Evolutionary conservation across 2,329 filamentous ascomycete genomes (phyloP).

Genomic region (Aureobasidium lini): DNA sequence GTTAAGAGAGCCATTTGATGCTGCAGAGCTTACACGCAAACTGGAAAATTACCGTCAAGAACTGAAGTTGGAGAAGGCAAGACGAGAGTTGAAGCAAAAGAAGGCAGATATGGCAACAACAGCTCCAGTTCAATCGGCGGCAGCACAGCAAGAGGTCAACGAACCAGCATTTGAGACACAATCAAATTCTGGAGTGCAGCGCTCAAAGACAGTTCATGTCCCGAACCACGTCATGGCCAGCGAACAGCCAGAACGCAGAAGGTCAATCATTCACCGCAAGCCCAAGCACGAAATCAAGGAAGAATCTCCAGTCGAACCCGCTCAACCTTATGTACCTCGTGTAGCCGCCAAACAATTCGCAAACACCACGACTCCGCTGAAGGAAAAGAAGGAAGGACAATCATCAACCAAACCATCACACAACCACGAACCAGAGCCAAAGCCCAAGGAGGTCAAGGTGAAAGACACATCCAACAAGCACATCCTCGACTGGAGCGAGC

Average conservation of each 20-base stretch:
- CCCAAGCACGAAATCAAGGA: slow-evolving; percentile 3
- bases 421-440: background rate
- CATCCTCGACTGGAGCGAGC: slow-evolving; percentile 10
- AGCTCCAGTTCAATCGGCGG: background rate
- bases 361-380: background rate
- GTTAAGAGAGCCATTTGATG: slow-evolving; percentile 14
- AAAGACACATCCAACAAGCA: slow-evolving; percentile 3
- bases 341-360: slow-evolving; percentile 12
- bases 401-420: background rate
- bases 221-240: background rate
- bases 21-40: slow-evolving; percentile 15
- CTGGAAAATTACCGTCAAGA: slow-evolving; percentile 16
- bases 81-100: slow-evolving; percentile 5
- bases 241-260: background rate
- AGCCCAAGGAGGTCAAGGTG: background rate
- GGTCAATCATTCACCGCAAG: slow-evolving; percentile 6
- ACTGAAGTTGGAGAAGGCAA: slow-evolving; percentile 15
- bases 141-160: background rate
- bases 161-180: background rate
- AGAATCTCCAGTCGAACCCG: background rate
- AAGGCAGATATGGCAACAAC: background rate
- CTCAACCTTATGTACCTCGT: slow-evolving; percentile 1
- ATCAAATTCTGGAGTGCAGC: background rate
- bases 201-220: background rate
- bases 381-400: background rate